A percentile compares a stretch with the other conserved stretches of the same genome.
These are phyloP conservation scores for Fusarium sp. DNA, from an alignment of 2,329 filamentous ascomycete genomes.

Conservation along the genomic window DNA sequence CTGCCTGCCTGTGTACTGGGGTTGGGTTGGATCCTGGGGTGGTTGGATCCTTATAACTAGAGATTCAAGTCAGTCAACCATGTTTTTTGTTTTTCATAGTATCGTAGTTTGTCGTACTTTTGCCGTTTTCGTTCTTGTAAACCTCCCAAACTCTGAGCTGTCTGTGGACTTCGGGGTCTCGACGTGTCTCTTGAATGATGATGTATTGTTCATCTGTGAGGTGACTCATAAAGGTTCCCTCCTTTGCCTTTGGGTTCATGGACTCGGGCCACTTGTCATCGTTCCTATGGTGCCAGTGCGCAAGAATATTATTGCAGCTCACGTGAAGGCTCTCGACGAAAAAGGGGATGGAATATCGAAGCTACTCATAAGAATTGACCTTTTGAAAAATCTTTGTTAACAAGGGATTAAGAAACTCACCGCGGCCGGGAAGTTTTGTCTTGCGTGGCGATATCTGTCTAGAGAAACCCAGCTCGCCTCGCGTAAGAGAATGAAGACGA, in stretches of 20 bases:
- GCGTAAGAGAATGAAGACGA: conserved; percentile 57
- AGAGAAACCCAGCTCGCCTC: conserved; percentile 55
- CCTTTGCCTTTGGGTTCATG: conserved; percentile 44
- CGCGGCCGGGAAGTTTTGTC: conserved; percentile 50
- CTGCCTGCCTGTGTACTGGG: conserved; percentile 43
- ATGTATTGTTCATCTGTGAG: conserved; percentile 50
- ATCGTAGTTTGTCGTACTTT: conserved; percentile 15
- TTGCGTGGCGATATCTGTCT: conserved; percentile 59
- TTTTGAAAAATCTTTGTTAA: neutral
- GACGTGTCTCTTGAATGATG: conserved; percentile 49
- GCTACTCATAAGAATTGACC: conserved; percentile 32
- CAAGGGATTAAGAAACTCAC: conserved; percentile 9
- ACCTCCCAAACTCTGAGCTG: conserved; percentile 45
- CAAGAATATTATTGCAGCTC: conserved; percentile 60
- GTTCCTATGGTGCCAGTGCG: conserved; percentile 65
- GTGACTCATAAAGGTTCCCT: conserved; percentile 44
- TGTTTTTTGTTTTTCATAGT: neutral
- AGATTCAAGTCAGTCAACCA: conserved; percentile 11
- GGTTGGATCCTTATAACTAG: conserved; percentile 12
- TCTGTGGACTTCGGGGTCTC: conserved; percentile 32
- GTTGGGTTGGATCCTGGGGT: neutral
- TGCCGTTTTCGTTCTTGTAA: conserved; percentile 42
- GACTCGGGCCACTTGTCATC: conserved; percentile 45
- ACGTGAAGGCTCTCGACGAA: conserved; percentile 60
- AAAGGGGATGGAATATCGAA: conserved; percentile 53